Base-by-base conservation (phyloP, 83 land plant species). In the Picea mariana region DNA sequence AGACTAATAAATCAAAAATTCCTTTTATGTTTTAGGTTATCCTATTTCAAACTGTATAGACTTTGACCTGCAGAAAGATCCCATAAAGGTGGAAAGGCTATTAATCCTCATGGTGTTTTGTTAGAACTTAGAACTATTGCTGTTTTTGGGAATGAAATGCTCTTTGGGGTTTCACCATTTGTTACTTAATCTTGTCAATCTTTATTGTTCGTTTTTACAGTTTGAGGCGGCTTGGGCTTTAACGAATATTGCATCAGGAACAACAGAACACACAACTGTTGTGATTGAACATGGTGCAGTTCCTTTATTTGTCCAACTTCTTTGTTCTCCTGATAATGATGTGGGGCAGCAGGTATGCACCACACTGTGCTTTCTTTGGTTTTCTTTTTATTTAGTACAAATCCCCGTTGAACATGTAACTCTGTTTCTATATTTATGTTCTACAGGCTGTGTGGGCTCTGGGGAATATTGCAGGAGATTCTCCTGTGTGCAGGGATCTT, bases 181-280 rank as follows among this genome's bases (percentile, higher is more conserved):
- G 7, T 21, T 9, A 76, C 26, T 16, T 23, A 23, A 20, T 52
- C 18, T 24, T 75, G 52, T 24, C 27, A 49, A 15, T 15, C 31
- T 12, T 55, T 76, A 13, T 49, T 34, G 55, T 61, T 82, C 61
- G 13, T n/a, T 79, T 4, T 20, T 73, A 76, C 83, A 92, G 94
- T 90, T 92, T 82, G 94, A 92, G 71, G 94, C 94, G 20, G 93
- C 94, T 21, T 92, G 94, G 94, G 93, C 93, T 67, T 83, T 92
- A 18, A 92, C 94, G 77, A 92, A 92, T 61, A 90, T 92, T 84
- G 94, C 94, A 15, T 90, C 94, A 31, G 94, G 94, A 17, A 90
- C 94, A 12, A 90, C 93, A 12, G 94, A 92, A 24, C 84, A 92
- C 81, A 92, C 94, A 21, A 83, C 82, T 77, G 91, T 90, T 58